A percentile compares a stretch with the other conserved stretches of the same genome.
phyloP scores from a whole-genome alignment of 148 eudicot genomes.

The Arctostaphylos glauca region DNA sequence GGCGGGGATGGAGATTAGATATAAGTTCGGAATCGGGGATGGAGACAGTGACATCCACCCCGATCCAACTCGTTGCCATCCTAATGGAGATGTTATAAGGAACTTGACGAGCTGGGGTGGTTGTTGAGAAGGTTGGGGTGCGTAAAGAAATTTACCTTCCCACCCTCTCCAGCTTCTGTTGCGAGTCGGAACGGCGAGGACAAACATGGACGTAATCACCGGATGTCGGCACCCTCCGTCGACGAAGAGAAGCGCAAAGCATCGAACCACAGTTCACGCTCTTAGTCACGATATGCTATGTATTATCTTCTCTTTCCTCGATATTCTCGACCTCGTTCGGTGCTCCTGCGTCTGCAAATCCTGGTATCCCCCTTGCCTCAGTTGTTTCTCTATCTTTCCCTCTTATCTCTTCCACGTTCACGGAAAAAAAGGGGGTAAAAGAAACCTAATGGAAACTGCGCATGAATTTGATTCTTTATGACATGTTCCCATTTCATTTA shows the following conservation, averaged over 20 bases:
- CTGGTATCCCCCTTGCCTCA: slow-evolving; percentile 53
- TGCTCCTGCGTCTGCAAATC: slow-evolving; percentile 76
- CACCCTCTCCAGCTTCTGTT: background rate
- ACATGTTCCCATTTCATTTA: no score
- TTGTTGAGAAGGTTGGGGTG: no score
- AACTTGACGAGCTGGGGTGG: no score
- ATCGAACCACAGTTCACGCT: slow-evolving; percentile 21
- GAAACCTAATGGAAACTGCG: no score
- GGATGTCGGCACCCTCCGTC: slow-evolving; percentile 23
- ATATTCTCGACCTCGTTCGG: slow-evolving; percentile 64
- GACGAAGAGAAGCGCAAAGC: slow-evolving; percentile 24
- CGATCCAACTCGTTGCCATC: no score
- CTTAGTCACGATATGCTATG: slow-evolving; percentile 50
- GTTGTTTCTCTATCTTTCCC: background rate
- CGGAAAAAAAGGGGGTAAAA: background rate
- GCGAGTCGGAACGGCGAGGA: background rate
- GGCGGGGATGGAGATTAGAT: no score
- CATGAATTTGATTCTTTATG: no score
- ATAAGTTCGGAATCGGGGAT: no score
- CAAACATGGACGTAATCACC: slow-evolving; percentile 27
- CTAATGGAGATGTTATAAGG: no score
- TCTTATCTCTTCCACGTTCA: background rate
- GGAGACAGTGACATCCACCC: no score
- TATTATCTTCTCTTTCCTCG: slow-evolving; percentile 55
- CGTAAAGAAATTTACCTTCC: no score